These are phyloP conservation scores for Metarhizium sp. DNA, from an alignment of 2,329 filamentous ascomycete genomes.

Conservation along the genomic window DNA sequence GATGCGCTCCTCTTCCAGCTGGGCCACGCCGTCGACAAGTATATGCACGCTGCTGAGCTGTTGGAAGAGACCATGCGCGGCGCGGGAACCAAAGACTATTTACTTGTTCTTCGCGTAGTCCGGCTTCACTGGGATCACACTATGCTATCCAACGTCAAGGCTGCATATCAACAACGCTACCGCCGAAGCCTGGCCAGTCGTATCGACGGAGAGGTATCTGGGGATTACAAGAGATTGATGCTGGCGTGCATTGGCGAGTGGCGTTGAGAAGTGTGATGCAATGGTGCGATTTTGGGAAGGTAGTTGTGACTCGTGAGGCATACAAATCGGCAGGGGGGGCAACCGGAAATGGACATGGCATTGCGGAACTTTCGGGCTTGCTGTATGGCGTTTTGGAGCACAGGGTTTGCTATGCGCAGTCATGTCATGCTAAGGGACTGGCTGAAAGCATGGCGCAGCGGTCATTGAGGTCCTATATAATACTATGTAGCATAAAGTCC, in stretches of 20 bases:
- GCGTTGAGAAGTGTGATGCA: background rate
- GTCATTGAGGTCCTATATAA: too few relatives aligned
- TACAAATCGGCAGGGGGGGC: too few relatives aligned
- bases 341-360: too few relatives aligned
- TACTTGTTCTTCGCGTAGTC: constrained; percentile 70
- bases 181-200: constrained; percentile 56
- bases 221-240: constrained; percentile 71
- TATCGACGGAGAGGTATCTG: constrained; percentile 75
- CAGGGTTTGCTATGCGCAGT: too few relatives aligned
- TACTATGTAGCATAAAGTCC: too few relatives aligned
- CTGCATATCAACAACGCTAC: constrained; percentile 65
- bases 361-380: too few relatives aligned
- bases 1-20: constrained; percentile 73
- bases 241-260: constrained; percentile 53
- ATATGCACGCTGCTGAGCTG: constrained; percentile 70
- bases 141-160: constrained; percentile 68
- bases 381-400: too few relatives aligned
- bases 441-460: too few relatives aligned
- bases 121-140: constrained; percentile 73
- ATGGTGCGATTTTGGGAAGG: background rate
- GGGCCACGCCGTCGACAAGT: constrained; percentile 67
- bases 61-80: constrained; percentile 87
- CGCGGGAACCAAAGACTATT: constrained; percentile 73
- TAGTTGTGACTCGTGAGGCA: too few relatives aligned
- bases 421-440: too few relatives aligned